Evolutionary conservation across 768 basidiomycete species (phyloP).

Genomic region (Galerina sulciceps): DNA sequence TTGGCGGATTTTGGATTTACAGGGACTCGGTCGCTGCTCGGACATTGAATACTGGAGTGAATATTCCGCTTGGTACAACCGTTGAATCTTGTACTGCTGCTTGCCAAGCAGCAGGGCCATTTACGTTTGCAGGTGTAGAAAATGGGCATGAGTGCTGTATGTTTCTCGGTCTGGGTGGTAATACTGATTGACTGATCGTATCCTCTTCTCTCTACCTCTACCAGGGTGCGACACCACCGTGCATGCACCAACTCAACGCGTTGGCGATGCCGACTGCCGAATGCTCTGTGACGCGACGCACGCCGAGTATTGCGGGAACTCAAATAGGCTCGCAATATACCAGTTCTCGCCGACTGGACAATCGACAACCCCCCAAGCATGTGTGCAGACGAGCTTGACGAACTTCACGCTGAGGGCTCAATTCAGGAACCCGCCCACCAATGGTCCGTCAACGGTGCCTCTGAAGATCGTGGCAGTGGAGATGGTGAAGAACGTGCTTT

Average conservation of each 20-base stretch:
- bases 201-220: not conserved
- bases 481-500: conserved; percentile 40
- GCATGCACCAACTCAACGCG: conserved; percentile 36
- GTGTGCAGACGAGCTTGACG: conserved; percentile 31
- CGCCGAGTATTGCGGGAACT: conserved; percentile 43
- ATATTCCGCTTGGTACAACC: conserved; percentile 49
- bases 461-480: conserved; percentile 42
- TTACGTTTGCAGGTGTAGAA: conserved; percentile 48
- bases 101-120: conserved; percentile 44
- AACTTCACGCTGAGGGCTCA: conserved; percentile 42
- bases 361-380: conserved; percentile 28
- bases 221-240: conserved; percentile 44
- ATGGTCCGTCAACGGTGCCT: conserved; percentile 30
- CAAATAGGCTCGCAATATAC: conserved; percentile 42
- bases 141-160: conserved; percentile 53
- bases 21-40: conserved; percentile 39
- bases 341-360: conserved; percentile 31
- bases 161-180: conserved; percentile 15
- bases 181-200: not conserved
- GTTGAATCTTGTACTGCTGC: conserved; percentile 53
- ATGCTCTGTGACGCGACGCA: conserved; percentile 42
- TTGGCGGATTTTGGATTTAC: not conserved
- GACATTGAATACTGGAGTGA: conserved; percentile 37
- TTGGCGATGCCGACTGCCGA: conserved; percentile 44
- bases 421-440: conserved; percentile 36